Evolutionary conservation across 306 rosid genomes (phyloP), one percentile per base, ranked within the genome.

Genomic region (Cajanus cajan): DNA sequence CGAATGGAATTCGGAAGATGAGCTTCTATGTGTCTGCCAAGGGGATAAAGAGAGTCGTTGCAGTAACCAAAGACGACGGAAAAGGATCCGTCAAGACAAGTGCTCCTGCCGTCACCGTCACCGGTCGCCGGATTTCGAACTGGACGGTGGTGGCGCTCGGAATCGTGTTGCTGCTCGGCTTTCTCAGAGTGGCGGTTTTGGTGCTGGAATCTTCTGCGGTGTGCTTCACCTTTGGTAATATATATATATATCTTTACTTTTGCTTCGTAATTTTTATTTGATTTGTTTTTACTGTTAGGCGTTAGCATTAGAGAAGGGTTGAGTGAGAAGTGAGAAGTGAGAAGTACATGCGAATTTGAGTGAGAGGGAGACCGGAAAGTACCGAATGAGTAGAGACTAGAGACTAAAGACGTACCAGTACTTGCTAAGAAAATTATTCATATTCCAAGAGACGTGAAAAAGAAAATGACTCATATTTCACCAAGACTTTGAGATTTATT

Each of bases 11-110:
- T 72, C 78, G 14, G 77, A 87, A 80, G 78, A 90, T 91, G 98
- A 93, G 87, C 88, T 88, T 85, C 63, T 90, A 93, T 70, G 90
- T 93, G 44, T 93, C 98, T 22, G 52, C 93, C 9, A 84, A 79
- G 54, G 93, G 92, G 73, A 87, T 89, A 69, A 93, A 89, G 87
- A 80, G 89, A 64, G 72, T 86, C 10, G 78, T 87, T 5, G 84
- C 92, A 0, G 76, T 89, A 34, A 82, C 93, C 2, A 83, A 83
- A 82, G n/a, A 78, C 61, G 72, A 85, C 54, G 86, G 82, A 0
- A 90, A 90, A 54, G 80, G 57, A 18, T 69, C 81, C 0, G 40
- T 79, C 24, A 61, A 86, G 76, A 50, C 86, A 18, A 34, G 14
- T 16, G 25, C 78, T 2, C 21, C 84, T 8, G 80, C 36, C 12